These are phyloP conservation scores for Maudiozyma bulderi DNA, from an alignment of 805 yeast species.

Conservation along the genomic window DNA sequence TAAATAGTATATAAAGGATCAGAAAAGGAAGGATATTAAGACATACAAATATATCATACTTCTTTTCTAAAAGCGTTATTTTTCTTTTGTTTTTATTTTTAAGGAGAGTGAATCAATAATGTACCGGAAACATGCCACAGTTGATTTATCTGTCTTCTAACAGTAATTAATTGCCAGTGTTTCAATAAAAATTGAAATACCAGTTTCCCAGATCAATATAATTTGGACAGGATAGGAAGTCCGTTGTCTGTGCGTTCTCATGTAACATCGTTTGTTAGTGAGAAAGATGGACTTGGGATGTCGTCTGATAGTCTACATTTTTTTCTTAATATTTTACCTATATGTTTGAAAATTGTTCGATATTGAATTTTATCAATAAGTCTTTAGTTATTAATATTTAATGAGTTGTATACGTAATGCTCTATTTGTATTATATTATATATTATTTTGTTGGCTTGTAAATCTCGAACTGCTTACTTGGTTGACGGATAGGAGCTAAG, in stretches of 20 bases:
- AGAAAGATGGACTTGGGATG: slow-evolving; percentile 30
- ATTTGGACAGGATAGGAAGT: slow-evolving; percentile 31
- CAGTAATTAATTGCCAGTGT: slow-evolving; percentile 33
- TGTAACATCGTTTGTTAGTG: neutral
- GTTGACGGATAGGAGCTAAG: slow-evolving; percentile 54
- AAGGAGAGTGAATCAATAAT: slow-evolving; percentile 27
- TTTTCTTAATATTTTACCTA: neutral
- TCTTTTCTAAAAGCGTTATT: neutral
- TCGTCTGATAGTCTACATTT: slow-evolving; percentile 31
- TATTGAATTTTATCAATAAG: too few relatives aligned
- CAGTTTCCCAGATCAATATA: slow-evolving; percentile 29
- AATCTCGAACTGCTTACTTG: slow-evolving; percentile 31
- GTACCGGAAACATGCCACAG: slow-evolving; percentile 33
- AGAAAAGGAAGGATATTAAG: neutral
- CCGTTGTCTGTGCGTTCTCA: slow-evolving; percentile 28
- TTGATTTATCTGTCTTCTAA: slow-evolving; percentile 28
- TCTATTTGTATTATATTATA: too few relatives aligned
- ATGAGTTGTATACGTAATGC: too few relatives aligned
- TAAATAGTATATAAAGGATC: neutral
- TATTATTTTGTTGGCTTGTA: slow-evolving; percentile 2
- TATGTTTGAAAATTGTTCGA: neutral
- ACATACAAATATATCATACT: neutral
- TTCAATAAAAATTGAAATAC: slow-evolving; percentile 25
- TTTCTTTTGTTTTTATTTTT: slow-evolving; percentile 3
- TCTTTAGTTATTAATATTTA: too few relatives aligned